Evolutionary conservation across 1,139 yeast species (phyloP).

Genomic region (Blastobotrys indianensis): DNA sequence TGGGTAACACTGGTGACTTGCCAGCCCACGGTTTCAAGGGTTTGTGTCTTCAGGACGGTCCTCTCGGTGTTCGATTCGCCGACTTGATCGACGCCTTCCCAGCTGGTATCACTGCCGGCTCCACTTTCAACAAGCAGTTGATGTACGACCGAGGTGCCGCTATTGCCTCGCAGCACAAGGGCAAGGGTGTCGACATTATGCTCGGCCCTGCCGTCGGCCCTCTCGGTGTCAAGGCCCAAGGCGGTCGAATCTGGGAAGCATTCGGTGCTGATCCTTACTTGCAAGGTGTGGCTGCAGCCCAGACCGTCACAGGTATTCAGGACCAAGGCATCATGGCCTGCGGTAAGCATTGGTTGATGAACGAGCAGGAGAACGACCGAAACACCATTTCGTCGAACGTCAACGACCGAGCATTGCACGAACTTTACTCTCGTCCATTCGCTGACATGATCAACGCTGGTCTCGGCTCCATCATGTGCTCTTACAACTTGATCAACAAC

Average conservation of each 20-base stretch:
- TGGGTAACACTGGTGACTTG: constrained; percentile 58
- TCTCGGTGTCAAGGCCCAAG: constrained; percentile 56
- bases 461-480: constrained; percentile 59
- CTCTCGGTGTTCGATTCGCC: constrained; percentile 56
- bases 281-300: constrained; percentile 52
- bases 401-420: constrained; percentile 61
- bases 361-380: constrained; percentile 48
- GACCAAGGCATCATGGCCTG: constrained; percentile 53
- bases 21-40: constrained; percentile 52
- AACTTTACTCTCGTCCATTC: constrained; percentile 59
- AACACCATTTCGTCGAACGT: constrained; percentile 35
- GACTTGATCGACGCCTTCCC: constrained; percentile 56
- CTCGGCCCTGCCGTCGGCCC: constrained; percentile 65
- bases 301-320: constrained; percentile 53
- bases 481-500: constrained; percentile 55
- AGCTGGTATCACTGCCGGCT: constrained; percentile 53
- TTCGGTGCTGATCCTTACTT: constrained; percentile 61
- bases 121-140: constrained; percentile 52
- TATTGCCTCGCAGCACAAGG: constrained; percentile 49
- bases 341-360: constrained; percentile 51
- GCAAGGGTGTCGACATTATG: constrained; percentile 53
- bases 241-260: constrained; percentile 65
- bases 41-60: constrained; percentile 60
- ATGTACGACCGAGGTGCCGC: constrained; percentile 52
- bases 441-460: constrained; percentile 59